phyloP scores from a whole-genome alignment of 139 green algal species.

The Coccomyxa sp. region DNA sequence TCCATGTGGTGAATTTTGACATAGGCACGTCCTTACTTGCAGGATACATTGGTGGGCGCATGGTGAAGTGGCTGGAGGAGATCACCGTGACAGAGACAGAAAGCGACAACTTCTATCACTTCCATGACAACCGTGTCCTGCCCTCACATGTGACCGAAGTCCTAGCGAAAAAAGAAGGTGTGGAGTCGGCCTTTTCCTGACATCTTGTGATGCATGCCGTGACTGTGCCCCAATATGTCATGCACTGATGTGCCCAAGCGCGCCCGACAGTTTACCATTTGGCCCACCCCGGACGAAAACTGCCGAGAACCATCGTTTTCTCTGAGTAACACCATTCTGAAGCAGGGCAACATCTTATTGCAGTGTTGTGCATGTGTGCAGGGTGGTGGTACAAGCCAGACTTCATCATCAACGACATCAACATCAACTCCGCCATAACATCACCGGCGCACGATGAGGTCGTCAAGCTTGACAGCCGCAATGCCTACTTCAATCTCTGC shows the following conservation, averaged over 20 bases:
- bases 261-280: too few species aligned
- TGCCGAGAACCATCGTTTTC: too few species aligned
- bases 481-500: slow-evolving; percentile 50
- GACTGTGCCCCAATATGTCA: too few species aligned
- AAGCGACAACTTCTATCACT: slow-evolving; percentile 96
- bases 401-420: slow-evolving; percentile 98
- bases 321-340: too few species aligned
- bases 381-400: slow-evolving; percentile 97
- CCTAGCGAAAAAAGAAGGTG: slow-evolving; percentile 78
- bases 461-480: slow-evolving; percentile 45
- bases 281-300: too few species aligned
- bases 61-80: slow-evolving; percentile 81
- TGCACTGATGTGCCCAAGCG: too few species aligned
- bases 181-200: background rate
- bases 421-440: slow-evolving; percentile 91
- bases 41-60: slow-evolving; percentile 35
- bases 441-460: slow-evolving; percentile 87
- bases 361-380: slow-evolving; percentile 17
- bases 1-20: too few species aligned
- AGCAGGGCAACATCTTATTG: too few species aligned
- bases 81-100: slow-evolving; percentile 79
- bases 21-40: background rate
- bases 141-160: slow-evolving; percentile 88
- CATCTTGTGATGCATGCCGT: slow-evolving; percentile 38
- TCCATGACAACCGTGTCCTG: slow-evolving; percentile 95